A percentile compares a stretch with the other conserved stretches of the same genome.
phyloP scores from a whole-genome alignment of 2,329 filamentous ascomycete genomes.

The Myotisia sp. region DNA sequence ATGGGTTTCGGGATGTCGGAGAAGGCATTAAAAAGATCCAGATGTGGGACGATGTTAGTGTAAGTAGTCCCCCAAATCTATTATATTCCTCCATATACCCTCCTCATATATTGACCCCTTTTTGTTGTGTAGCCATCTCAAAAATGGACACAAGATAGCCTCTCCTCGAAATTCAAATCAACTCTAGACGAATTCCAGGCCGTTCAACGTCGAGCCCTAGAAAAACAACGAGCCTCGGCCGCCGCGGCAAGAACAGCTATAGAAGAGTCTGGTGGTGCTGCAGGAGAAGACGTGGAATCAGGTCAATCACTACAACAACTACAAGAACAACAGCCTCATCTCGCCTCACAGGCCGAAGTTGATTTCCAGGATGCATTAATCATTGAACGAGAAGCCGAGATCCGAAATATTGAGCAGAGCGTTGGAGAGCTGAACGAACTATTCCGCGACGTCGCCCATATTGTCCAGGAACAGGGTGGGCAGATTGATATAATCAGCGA shows the following conservation, averaged over 20 bases:
- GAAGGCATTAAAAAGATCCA: conserved; percentile 89
- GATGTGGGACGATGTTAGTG: conserved; percentile 69
- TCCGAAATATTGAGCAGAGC: conserved; percentile 91
- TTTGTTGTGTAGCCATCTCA: conserved; percentile 56
- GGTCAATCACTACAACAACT: conserved; percentile 55
- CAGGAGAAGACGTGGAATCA: conserved; percentile 27
- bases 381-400: conserved; percentile 90
- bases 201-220: conserved; percentile 77
- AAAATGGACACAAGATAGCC: conserved; percentile 90
- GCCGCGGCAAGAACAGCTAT: conserved; percentile 68
- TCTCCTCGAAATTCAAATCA: conserved; percentile 83
- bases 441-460: conserved; percentile 95
- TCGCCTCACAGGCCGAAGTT: conserved; percentile 85
- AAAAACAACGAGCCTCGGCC: conserved; percentile 81
- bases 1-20: conserved; percentile 78
- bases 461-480: conserved; percentile 86
- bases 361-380: conserved; percentile 96
- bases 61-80: conserved; percentile 30
- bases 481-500: conserved; percentile 74
- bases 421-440: conserved; percentile 92
- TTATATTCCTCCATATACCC: neutral
- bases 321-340: conserved; percentile 60
- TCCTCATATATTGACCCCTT: conserved; percentile 3
- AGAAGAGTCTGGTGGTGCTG: conserved; percentile 39
- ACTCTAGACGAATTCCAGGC: conserved; percentile 82